Conservation (phyloP, 2,329 filamentous ascomycete species). For the Aspergillus amoenus region DNA sequence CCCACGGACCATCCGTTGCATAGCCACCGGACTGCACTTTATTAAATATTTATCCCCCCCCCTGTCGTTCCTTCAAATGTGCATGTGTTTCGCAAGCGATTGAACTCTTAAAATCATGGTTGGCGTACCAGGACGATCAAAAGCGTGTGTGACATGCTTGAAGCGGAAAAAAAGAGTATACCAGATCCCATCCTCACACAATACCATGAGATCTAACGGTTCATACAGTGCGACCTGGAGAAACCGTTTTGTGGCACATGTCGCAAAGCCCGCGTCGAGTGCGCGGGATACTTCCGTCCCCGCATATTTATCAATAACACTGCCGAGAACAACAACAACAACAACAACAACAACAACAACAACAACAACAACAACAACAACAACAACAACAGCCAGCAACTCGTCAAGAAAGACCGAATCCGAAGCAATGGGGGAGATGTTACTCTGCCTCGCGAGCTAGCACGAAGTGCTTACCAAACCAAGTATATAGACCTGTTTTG, state of each 20-base stretch:
- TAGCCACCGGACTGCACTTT: not conserved
- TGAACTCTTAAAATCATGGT: not conserved
- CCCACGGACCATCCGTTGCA: not conserved
- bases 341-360: too few species aligned
- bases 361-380: too few species aligned
- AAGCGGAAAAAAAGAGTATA: slow-evolving; percentile 11
- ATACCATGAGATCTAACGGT: not conserved
- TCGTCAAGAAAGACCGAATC: not conserved
- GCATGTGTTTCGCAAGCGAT: not conserved
- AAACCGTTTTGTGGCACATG: slow-evolving; percentile 9
- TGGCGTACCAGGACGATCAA: slow-evolving; percentile 11
- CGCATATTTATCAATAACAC: slow-evolving; percentile 14
- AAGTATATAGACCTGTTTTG: slow-evolving; percentile 11
- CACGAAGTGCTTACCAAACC: slow-evolving; percentile 4
- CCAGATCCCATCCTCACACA: too few species aligned
- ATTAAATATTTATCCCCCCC: not conserved
- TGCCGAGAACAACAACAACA: not conserved
- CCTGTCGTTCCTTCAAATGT: not conserved
- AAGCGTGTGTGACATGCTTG: slow-evolving; percentile 10
- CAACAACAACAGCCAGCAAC: not conserved
- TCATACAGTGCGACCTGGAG: slow-evolving; percentile 4
- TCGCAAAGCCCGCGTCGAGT: slow-evolving; percentile 12
- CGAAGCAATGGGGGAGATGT: not conserved
- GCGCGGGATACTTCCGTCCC: slow-evolving; percentile 6
- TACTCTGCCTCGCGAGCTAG: not conserved